Evolutionary conservation across 2,329 filamentous ascomycete genomes (phyloP).

Genomic region (Colletotrichum abscissum): DNA sequence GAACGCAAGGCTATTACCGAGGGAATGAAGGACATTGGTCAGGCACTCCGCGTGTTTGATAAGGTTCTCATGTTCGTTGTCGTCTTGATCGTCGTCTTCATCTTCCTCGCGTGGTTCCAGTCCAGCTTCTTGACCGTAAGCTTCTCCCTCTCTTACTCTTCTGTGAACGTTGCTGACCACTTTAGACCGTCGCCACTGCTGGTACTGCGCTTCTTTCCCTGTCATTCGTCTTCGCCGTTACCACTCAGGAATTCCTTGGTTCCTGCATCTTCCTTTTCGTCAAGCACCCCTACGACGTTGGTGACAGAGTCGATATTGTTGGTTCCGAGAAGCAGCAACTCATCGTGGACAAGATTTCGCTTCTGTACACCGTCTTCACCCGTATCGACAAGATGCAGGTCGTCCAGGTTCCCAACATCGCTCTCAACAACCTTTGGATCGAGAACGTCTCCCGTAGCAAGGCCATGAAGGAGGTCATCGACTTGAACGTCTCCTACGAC

Average conservation of each 20-base stretch:
- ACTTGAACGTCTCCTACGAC: constrained; percentile 84
- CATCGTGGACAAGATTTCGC: constrained; percentile 91
- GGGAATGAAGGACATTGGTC: constrained; percentile 97
- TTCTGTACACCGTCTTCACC: constrained; percentile 89
- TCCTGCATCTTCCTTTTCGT: constrained; percentile 99
- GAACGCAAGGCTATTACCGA: constrained; percentile 89
- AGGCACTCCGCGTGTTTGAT: constrained; percentile 92
- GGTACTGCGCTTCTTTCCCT: constrained; percentile 92
- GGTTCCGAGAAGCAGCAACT: constrained; percentile 70
- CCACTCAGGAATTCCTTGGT: constrained; percentile 93
- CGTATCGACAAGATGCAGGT: constrained; percentile 85
- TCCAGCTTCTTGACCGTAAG: constrained; percentile 56
- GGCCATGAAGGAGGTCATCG: constrained; percentile 88
- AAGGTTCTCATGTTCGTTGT: constrained; percentile 86
- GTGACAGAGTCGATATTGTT: constrained; percentile 88
- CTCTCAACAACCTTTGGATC: constrained; percentile 92
- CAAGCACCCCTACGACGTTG: constrained; percentile 97
- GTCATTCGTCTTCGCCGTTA: constrained; percentile 96
- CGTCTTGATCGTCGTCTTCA: constrained; percentile 82
- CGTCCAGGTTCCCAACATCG: constrained; percentile 86
- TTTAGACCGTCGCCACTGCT: constrained; percentile 82
- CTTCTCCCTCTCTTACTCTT: constrained; percentile 34
- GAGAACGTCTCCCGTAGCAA: constrained; percentile 94
- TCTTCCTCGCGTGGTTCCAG: constrained; percentile 64
- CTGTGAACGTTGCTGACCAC: background rate